Base-by-base conservation (phyloP, 352 stramenopile species). In the Thalassiosira gravida region DNA sequence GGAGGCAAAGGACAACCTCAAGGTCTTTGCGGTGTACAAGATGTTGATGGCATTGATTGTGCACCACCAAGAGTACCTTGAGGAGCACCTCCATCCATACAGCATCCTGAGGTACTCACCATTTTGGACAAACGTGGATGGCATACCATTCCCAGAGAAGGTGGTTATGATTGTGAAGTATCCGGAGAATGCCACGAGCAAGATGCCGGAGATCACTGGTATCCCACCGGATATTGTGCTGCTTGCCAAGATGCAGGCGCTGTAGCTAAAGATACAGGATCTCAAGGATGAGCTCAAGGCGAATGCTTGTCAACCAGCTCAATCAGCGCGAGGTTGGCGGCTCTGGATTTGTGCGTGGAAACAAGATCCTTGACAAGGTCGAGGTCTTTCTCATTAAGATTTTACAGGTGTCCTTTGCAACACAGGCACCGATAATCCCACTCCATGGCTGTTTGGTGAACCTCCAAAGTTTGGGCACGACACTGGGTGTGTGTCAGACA, bases 191-290 rank as follows among this genome's bases (percentile, higher is more conserved):
- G 49, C 57, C 30, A 73, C 61, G 3, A 25, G 9, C n/a, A 39
- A 79, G 11, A 79, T 49, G 18, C 68, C 59, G 22, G 52, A 63
- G 14, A 64, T 80, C 11, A 67, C 53, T 20, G 57, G 64, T 24
- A 20, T 81, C 20, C 73, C 73, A 13, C 47, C 57, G 25, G 55
- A 81, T 76, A 20, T 81, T 27, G n/a, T 81, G 6, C 18, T 69
- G 20, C 22, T 81, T 57, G 46, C 73, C 11, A 27, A 81, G 25
- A 35, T 76, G 42, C 27, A 80, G 52, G 22, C 8, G 8, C 22
- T 79, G 39, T 18, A 62, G 39, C 25, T 25, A 0, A 39, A 79
- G 29, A 46, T 73, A 14, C 14, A 59, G 44, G 30, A 52, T 14
- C 32, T 64, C 27, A 55, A 47, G n/a, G 9, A 13, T 49, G 3